A percentile compares a stretch with the other conserved stretches of the same genome.
These are phyloP conservation scores for Endoconidiophora polonica DNA, from an alignment of 2,329 filamentous ascomycete species.

Conservation along the genomic window DNA sequence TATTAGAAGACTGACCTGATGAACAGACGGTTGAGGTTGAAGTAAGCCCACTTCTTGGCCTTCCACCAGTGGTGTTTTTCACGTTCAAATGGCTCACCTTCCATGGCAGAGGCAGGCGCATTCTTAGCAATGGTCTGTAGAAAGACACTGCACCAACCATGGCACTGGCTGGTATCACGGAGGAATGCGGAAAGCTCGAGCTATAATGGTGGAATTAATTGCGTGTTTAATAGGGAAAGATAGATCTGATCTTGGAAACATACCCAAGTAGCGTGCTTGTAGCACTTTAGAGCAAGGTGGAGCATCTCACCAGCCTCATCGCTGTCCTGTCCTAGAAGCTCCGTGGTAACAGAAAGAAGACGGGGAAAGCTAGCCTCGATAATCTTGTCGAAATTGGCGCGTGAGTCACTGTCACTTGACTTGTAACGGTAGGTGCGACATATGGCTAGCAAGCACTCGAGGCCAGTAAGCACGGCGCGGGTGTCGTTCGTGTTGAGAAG, in stretches of 20 bases:
- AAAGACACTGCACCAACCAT: conserved; percentile 94
- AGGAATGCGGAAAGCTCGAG: conserved; percentile 71
- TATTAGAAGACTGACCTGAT: conserved; percentile 48
- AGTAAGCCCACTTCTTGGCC: conserved; percentile 98
- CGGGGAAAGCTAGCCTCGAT: conserved; percentile 82
- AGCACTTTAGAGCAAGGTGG: conserved; percentile 84
- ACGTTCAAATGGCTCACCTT: conserved; percentile 64
- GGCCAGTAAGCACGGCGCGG: conserved; percentile 72
- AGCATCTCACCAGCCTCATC: conserved; percentile 95
- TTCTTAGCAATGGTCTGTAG: conserved; percentile 75
- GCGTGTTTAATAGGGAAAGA: neutral
- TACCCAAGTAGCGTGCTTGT: conserved; percentile 96
- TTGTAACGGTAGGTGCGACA: conserved; percentile 95
- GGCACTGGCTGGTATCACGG: conserved; percentile 65
- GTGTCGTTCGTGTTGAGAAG: conserved; percentile 77
- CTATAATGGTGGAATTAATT: conserved; percentile 27
- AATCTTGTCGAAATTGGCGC: conserved; percentile 84
- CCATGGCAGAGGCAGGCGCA: conserved; percentile 61
- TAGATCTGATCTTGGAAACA: conserved; percentile 3
- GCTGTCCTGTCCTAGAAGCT: conserved; percentile 77
- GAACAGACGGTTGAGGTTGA: conserved; percentile 89
- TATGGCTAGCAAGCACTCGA: conserved; percentile 86
- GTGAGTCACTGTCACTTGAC: conserved; percentile 53
- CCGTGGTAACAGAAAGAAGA: conserved; percentile 70
- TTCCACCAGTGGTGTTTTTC: conserved; percentile 99